Evolutionary conservation across 148 eudicot species (phyloP).

Genomic region (Amaranthus hypochondriacus): DNA sequence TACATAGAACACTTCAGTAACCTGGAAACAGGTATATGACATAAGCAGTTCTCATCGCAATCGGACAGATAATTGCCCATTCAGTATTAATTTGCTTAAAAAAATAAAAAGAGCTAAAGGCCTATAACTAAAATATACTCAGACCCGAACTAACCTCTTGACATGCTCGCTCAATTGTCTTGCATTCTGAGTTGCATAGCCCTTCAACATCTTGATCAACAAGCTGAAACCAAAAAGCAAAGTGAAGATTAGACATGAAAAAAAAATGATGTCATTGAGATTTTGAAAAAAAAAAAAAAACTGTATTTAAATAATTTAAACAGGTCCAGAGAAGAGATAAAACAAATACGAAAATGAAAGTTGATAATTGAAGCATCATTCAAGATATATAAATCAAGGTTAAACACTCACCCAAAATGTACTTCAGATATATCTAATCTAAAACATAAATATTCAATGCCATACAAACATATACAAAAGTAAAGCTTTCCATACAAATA

Average conservation of each 20-base stretch:
- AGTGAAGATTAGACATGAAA: not conserved
- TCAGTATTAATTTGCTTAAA: not conserved
- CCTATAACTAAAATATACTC: not conserved
- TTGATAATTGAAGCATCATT: not conserved
- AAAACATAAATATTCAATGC: not conserved
- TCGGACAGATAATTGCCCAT: not conserved
- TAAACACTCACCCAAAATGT: not conserved
- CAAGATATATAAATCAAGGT: not conserved
- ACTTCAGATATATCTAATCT: not conserved
- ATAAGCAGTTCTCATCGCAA: not conserved
- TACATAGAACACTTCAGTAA: not conserved
- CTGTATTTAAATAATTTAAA: not conserved
- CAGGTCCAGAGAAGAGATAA: not conserved
- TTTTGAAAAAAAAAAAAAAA: not conserved
- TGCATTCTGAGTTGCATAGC: constrained; percentile 83
- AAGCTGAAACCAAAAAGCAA: constrained; percentile 42
- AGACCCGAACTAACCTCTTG: constrained; percentile 56
- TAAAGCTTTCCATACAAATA: not conserved
- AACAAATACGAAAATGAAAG: not conserved
- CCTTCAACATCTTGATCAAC: constrained; percentile 90
- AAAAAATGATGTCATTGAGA: not conserved
- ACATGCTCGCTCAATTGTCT: constrained; percentile 95
- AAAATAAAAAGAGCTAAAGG: not conserved
- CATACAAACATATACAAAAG: not conserved
- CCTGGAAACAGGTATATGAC: not conserved